A percentile compares a stretch with the other conserved stretches of the same genome.
Conservation (phyloP, 768 basidiomycete genomes). For the Lactarius deliciosus region DNA sequence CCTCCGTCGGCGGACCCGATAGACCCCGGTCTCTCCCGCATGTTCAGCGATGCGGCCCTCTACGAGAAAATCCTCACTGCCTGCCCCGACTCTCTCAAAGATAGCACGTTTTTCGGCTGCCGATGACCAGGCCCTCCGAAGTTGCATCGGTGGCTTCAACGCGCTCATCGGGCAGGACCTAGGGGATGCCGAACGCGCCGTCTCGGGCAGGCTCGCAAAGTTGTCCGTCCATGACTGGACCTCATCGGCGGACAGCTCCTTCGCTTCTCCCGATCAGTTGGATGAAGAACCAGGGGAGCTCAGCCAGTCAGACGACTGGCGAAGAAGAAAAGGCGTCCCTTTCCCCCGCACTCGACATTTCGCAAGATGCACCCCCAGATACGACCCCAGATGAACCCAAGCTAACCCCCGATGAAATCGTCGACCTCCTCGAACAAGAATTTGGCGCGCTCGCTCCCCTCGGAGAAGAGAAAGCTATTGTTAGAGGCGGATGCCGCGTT, state of each 20-base stretch:
- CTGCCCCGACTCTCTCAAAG: conserved; percentile 6
- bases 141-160: conserved; percentile 38
- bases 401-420: conserved; percentile 48
- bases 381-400: conserved; percentile 31
- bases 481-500: conserved; percentile 53
- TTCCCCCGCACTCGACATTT: not conserved
- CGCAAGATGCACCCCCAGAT: conserved; percentile 31
- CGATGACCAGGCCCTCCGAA: conserved; percentile 25
- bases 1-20: not conserved
- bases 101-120: not conserved
- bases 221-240: conserved; percentile 42
- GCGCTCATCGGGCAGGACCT: conserved; percentile 47
- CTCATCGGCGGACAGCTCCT: conserved; percentile 25
- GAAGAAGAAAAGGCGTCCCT: conserved; percentile 20
- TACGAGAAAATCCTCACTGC: conserved; percentile 39
- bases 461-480: conserved; percentile 51
- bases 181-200: conserved; percentile 37
- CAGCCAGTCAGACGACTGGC: conserved; percentile 33
- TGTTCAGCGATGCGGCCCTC: conserved; percentile 42
- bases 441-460: conserved; percentile 52
- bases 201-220: conserved; percentile 40
- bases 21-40: conserved; percentile 35
- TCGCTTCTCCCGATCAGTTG: conserved; percentile 1
- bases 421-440: conserved; percentile 53
- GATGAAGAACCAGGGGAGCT: conserved; percentile 8